A percentile compares a stretch with the other conserved stretches of the same genome.
Evolutionary conservation across 192 early-diverging fungal species (phyloP).

Genomic region (Gonapodya sp.): DNA sequence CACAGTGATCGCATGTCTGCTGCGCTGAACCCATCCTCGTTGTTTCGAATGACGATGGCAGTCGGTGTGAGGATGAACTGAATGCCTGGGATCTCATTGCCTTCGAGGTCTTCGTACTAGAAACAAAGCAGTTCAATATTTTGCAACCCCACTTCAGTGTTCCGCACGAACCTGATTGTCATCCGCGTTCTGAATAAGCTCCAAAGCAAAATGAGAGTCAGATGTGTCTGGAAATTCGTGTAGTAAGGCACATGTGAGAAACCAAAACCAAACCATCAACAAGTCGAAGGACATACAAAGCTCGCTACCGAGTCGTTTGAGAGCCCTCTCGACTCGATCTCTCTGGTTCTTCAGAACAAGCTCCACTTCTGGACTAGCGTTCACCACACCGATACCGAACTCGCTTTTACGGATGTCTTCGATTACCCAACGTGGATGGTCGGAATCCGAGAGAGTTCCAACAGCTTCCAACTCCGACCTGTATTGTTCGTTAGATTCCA

Average conservation of each 20-base stretch:
- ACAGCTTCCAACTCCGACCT: not conserved
- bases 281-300: not conserved
- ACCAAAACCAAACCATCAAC: not conserved
- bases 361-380: not conserved
- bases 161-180: not conserved
- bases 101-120: not conserved
- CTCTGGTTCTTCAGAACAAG: not conserved
- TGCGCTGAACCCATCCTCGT: not conserved
- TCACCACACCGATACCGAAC: not conserved
- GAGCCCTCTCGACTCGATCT: not conserved
- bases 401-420: not conserved
- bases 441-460: not conserved
- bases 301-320: not conserved
- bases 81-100: not conserved
- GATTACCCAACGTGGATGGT: not conserved
- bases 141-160: not conserved
- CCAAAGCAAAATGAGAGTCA: not conserved
- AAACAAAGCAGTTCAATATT: not conserved
- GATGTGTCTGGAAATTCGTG: not conserved
- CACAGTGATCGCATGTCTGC: not conserved
- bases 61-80: not conserved
- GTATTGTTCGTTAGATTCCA: not conserved
- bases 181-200: not conserved
- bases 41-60: not conserved
- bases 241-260: too few species aligned